Conservation (phyloP, 306 rosid genomes). For the Cajanus cajan region DNA sequence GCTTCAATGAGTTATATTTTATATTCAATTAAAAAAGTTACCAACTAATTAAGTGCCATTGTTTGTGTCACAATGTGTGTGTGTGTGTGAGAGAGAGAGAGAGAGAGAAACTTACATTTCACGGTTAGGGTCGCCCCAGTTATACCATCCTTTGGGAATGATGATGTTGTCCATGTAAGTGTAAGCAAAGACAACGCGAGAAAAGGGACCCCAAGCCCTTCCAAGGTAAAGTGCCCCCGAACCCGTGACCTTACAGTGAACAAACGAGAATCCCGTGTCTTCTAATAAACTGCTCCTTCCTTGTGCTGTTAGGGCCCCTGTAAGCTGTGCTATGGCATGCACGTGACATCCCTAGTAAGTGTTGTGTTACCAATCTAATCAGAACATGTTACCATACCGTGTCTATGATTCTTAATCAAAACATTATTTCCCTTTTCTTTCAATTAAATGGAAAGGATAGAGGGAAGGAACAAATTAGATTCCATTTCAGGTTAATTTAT, state of each 20-base stretch:
- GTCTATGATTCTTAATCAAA: background rate
- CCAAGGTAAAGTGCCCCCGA: conserved; percentile 68
- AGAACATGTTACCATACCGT: background rate
- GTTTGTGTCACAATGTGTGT: too few relatives aligned
- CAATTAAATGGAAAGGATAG: background rate
- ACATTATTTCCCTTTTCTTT: background rate
- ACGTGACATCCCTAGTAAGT: conserved; percentile 52
- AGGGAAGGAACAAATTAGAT: conserved; percentile 4
- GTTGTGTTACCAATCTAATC: background rate
- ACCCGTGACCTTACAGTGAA: conserved; percentile 65
- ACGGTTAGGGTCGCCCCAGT: conserved; percentile 63
- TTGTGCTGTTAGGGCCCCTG: conserved; percentile 61
- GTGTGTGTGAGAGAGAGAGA: background rate
- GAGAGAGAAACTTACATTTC: conserved; percentile 41
- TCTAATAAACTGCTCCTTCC: conserved; percentile 49
- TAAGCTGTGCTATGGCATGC: conserved; percentile 50
- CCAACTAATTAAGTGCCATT: background rate
- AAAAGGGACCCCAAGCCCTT: conserved; percentile 68
- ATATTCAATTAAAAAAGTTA: background rate
- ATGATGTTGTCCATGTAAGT: conserved; percentile 64
- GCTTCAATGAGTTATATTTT: background rate
- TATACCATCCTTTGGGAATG: conserved; percentile 62
- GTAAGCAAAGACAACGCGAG: conserved; percentile 58
- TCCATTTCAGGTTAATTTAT: background rate
- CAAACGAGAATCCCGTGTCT: conserved; percentile 67